These are phyloP conservation scores for Phanerochaete sordida DNA, from an alignment of 768 basidiomycete genomes.

Conservation along the genomic window DNA sequence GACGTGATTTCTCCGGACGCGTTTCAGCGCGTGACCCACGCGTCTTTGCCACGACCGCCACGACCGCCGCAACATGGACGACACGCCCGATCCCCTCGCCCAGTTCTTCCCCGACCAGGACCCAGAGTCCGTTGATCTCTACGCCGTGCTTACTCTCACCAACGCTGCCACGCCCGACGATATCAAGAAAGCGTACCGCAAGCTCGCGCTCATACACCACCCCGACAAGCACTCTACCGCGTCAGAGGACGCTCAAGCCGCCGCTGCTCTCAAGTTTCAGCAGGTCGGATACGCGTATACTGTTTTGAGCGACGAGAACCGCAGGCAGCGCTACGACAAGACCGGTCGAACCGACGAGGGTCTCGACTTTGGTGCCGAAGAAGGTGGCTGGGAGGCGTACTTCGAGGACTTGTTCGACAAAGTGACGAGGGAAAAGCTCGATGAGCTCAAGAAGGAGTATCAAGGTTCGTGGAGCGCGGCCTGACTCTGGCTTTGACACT, in stretches of 20 bases:
- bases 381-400: constrained; percentile 93
- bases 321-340: constrained; percentile 73
- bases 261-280: constrained; percentile 79
- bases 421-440: constrained; percentile 81
- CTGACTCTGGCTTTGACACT: not conserved
- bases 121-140: constrained; percentile 70
- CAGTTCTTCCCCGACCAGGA: constrained; percentile 68
- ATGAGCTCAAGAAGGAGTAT: constrained; percentile 92
- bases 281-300: constrained; percentile 94
- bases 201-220: constrained; percentile 76
- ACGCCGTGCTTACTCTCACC: constrained; percentile 62
- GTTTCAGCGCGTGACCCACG: not conserved
- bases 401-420: constrained; percentile 88
- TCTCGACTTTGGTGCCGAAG: constrained; percentile 64
- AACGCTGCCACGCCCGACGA: constrained; percentile 55
- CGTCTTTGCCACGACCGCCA: constrained; percentile 4
- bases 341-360: constrained; percentile 87
- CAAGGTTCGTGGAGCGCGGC: constrained; percentile 55
- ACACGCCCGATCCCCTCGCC: constrained; percentile 59
- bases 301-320: constrained; percentile 75
- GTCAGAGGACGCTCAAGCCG: constrained; percentile 52
- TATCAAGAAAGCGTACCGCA: constrained; percentile 83
- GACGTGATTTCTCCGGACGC: not conserved
- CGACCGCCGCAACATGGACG: constrained; percentile 48
- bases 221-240: constrained; percentile 84